Base-by-base conservation (phyloP, 768 basidiomycete genomes). In the Suillus bovinus region DNA sequence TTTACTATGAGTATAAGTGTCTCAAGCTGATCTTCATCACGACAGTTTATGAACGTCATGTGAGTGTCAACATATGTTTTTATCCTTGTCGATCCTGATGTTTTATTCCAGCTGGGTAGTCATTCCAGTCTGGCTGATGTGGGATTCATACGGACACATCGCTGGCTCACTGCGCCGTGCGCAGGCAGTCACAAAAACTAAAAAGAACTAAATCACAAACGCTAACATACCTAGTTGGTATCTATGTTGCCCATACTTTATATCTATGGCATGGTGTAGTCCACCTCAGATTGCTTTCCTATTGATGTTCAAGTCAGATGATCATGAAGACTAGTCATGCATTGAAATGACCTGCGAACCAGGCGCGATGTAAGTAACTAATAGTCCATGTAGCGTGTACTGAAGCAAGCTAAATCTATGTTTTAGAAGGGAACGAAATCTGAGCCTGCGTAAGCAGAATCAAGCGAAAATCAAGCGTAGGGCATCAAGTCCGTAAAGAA, bases 41-140 rank as follows among this genome's bases (percentile, higher is more conserved):
- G 13, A 5, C 65, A 93, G 91, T 85, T 93, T 70, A 90, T 93
- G 90, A 93, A 93, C 67, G 62, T 82, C 56, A 85, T 93, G 90
- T 91, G 70, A 73, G 87, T 78, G 24, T 47, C 4, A 1, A 10
- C 24, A 22, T 44, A 29, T 34, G 39, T 59, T 27, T 27, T 9
- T 27, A 38, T 54, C 41, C 3, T 41, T 54, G 54, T 59, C 39
- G 17, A 54, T 55, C 64, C 24, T 39, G 34, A 31, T 29, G 36
- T 59, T 11, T 54, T 46, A 65, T 59, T 61, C 14, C 68, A 93
- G 91, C 60, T 94, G 93, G 93, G 91, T 94, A 33, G 69, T 84
- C 53, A 80, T 93, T 65, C 93, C 93, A 2, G 59, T 93, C 24
- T 84, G 82, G 78, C 79, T 94, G 62, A 89, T 95, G 88, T 77